These are phyloP conservation scores for Teratosphaeria zuluensis DNA, from an alignment of 2,329 filamentous ascomycete species.

Conservation along the genomic window DNA sequence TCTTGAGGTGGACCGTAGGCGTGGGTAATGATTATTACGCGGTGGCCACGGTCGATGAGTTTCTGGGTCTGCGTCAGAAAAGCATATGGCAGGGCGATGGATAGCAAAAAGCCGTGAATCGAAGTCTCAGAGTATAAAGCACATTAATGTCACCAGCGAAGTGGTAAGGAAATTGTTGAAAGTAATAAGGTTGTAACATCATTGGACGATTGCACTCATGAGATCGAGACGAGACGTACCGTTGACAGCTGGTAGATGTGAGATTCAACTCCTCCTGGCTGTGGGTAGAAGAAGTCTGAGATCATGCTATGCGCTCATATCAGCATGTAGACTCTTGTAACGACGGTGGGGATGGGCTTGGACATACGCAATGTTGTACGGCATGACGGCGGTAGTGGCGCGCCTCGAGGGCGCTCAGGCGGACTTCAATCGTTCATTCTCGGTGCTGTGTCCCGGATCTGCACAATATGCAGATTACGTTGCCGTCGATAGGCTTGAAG, in stretches of 20 bases:
- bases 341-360: neutral
- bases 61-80: slow-evolving; percentile 44
- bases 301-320: slow-evolving; percentile 57
- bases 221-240: neutral
- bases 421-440: neutral
- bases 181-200: slow-evolving; percentile 1
- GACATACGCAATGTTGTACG: slow-evolving; percentile 59
- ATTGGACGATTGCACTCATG: neutral
- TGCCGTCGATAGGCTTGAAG: neutral
- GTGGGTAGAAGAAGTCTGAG: slow-evolving; percentile 98
- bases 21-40: slow-evolving; percentile 96
- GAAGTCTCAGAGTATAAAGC: neutral
- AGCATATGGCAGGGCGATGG: neutral
- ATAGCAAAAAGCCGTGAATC: neutral
- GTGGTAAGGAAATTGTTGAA: slow-evolving; percentile 9
- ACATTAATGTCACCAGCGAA: neutral
- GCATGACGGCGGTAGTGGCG: slow-evolving; percentile 36
- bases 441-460: neutral
- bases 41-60: slow-evolving; percentile 93
- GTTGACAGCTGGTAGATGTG: slow-evolving; percentile 91
- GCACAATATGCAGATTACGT: neutral
- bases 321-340: neutral
- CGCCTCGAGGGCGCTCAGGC: slow-evolving; percentile 12
- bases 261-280: slow-evolving; percentile 88
- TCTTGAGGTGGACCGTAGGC: slow-evolving; percentile 56